Evolutionary conservation across 768 basidiomycete species (phyloP), one percentile per base, ranked within the genome.

Genomic region (Auriscalpium microsporum): DNA sequence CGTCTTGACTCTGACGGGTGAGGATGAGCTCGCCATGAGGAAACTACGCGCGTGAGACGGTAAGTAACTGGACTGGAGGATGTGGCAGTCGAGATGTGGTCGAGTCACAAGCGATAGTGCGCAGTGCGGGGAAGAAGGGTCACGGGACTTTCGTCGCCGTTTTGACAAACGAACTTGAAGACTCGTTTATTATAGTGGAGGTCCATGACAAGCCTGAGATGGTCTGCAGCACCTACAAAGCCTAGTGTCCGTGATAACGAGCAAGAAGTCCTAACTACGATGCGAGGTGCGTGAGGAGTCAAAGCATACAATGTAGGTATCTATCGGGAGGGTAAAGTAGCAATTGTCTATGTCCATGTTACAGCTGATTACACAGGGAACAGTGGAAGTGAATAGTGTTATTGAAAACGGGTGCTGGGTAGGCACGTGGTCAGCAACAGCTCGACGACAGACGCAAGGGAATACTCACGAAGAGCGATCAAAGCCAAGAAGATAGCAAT

Each of bases 401-500:
- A 13, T 34, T 21, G 23, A 55, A 36, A 34, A 55, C 38, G 37
- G 54, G 19, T 7, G 55, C 55, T 56, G 23, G 4, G 8, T 17
- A 33, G 46, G 37, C 23, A 19, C n/a, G 42, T 1, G 14, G 10
- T 52, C n/a, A 11, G 33, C 10, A 23, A 3, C 17, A 48, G 13
- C n/a, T 9, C 28, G 21, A 48, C 9, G 45, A 37, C 17, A 21
- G 14, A 36, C 14, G 33, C 8, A 35, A 35, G 8, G 19, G n/a
- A 13, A 19, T 37, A 80, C 87, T 75, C 70, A 90, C 87, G 90
- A 61, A 87, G 68, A 63, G 78, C 82, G 67, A 97, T 84, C 61
- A 96, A 77, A 45, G 81, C 83, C 38, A 82, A 78, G 64, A 95
- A 91, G 57, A 83, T 60, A 53, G 78, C 77, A 55, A 94, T 78